These are phyloP conservation scores for Tuber melanosporum DNA, from an alignment of 495 filamentous ascomycete species.

Conservation along the genomic window DNA sequence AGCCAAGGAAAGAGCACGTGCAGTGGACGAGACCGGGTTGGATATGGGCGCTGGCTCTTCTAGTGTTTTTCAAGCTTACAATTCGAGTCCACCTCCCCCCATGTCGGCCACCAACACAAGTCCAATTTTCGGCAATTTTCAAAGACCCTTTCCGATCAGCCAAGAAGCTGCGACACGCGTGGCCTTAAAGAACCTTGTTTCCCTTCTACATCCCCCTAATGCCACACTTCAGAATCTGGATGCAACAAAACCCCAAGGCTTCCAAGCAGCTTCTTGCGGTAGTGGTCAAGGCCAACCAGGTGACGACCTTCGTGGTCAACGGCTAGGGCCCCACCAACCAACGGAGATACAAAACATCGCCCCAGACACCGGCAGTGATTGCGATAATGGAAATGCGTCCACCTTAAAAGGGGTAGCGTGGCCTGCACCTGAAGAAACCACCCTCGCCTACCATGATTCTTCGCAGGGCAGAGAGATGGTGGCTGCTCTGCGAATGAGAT, in stretches of 20 bases:
- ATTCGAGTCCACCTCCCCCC: conserved; percentile 9
- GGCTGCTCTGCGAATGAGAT: background rate
- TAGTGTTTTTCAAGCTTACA: conserved; percentile 33
- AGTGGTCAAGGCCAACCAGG: background rate
- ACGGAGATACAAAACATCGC: background rate
- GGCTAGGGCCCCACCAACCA: background rate
- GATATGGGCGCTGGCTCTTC: conserved; percentile 24
- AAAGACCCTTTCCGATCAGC: background rate
- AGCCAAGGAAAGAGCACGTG: conserved; percentile 30
- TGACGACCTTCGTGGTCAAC: background rate
- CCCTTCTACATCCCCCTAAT: conserved; percentile 2
- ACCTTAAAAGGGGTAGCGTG: background rate
- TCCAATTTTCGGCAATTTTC: conserved; percentile 5
- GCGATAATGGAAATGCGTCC: background rate
- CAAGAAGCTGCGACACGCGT: background rate
- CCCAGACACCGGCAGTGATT: background rate
- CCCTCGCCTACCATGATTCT: background rate
- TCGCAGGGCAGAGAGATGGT: background rate
- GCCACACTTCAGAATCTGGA: conserved; percentile 4
- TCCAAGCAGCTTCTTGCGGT: background rate
- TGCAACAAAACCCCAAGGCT: background rate
- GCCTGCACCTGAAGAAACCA: background rate
- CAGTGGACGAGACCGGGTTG: conserved; percentile 14
- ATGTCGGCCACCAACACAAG: background rate
- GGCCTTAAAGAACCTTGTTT: conserved; percentile 4